Evolutionary conservation across 768 basidiomycete species (phyloP).

Genomic region (Dentipellis fragilis): DNA sequence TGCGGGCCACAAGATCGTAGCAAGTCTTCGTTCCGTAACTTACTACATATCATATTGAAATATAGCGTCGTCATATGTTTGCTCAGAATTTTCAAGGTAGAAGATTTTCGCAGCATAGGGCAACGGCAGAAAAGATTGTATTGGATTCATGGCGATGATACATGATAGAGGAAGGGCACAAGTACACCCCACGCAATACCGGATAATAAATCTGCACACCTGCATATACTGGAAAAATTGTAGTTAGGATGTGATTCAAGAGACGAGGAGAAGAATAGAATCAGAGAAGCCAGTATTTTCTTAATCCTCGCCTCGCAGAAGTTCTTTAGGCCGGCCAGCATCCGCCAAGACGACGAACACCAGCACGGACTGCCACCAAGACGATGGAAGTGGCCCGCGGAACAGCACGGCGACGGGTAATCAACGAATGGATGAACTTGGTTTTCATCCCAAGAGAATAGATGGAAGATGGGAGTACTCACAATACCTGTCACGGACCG

Average conservation of each 20-base stretch:
- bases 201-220: not conserved
- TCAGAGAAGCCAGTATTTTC: constrained; percentile 16
- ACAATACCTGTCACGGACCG: too few relatives aligned
- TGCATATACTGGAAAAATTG: not conserved
- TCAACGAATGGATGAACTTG: constrained; percentile 18
- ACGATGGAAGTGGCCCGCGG: constrained; percentile 4
- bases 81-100: too few relatives aligned
- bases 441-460: constrained; percentile 9
- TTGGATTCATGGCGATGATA: too few relatives aligned
- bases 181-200: too few relatives aligned
- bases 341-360: constrained; percentile 9
- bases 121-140: too few relatives aligned
- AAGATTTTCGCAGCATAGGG: too few relatives aligned
- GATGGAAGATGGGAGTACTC: not conserved
- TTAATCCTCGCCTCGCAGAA: constrained; percentile 3
- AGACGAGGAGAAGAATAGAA: not conserved
- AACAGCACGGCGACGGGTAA: constrained; percentile 4
- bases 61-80: too few relatives aligned
- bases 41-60: too few relatives aligned
- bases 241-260: not conserved
- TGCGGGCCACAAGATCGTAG: too few relatives aligned
- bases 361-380: constrained; percentile 2
- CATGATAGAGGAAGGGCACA: too few relatives aligned
- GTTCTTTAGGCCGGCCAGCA: constrained; percentile 4
- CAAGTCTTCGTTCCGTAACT: too few relatives aligned